Evolutionary conservation across 169 alveolate species (phyloP).

Genomic region (Cryptosporidium viatorum): DNA sequence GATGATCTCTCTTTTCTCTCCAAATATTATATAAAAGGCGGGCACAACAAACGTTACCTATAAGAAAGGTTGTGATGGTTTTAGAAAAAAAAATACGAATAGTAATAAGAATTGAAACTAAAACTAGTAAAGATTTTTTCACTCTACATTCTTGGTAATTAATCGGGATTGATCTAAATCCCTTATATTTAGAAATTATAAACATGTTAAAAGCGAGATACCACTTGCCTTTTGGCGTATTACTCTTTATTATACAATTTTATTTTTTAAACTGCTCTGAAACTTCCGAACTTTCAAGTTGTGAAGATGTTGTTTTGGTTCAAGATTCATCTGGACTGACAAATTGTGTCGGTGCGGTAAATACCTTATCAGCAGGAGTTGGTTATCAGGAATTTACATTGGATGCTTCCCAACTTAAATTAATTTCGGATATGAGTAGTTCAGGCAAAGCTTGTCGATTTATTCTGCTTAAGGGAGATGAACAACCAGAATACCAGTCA

Average conservation of each 20-base stretch:
- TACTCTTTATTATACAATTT: neutral
- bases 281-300: neutral
- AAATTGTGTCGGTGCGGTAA: too few species aligned
- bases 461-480: too few species aligned
- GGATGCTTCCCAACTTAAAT: too few species aligned
- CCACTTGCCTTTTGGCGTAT: neutral
- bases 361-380: too few species aligned
- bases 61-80: neutral
- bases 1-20: slow-evolving; percentile 6
- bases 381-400: too few species aligned
- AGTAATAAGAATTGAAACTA: neutral
- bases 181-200: neutral
- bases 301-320: neutral
- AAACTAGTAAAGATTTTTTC: neutral
- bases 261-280: neutral
- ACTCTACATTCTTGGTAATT: neutral
- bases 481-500: neutral
- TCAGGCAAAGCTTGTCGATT: too few species aligned
- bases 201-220: neutral
- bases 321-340: neutral
- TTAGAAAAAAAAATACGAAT: neutral
- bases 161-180: neutral
- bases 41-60: neutral
- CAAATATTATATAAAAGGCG: neutral
- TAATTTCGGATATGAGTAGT: too few species aligned